Base-by-base conservation (phyloP, 2,329 filamentous ascomycete genomes). In the Mycosphaerella sp. region DNA sequence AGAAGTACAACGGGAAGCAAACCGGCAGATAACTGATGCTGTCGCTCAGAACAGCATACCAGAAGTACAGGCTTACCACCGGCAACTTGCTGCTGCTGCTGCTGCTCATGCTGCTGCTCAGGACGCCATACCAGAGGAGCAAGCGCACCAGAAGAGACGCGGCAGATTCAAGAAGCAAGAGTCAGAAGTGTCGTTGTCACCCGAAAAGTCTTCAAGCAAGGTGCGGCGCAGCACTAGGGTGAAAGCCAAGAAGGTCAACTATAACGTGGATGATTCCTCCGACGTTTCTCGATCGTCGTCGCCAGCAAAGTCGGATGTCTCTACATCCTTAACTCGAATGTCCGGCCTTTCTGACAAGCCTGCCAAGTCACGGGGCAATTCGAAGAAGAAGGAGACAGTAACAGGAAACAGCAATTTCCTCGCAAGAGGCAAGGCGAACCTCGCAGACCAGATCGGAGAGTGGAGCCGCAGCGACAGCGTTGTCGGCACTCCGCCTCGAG, bases 181-280 rank as follows among this genome's bases (percentile, higher is more conserved):
- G 17, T 26, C 47, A 11, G 49, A 57, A 34, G 29, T 31, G 14
- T 31, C 42, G 6, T 34, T 17, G 17, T 47, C 51, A 9, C 51
- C 51, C 10, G 43, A 31, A 34, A 47, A 54, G 36, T 46, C 54
- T 4, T 36, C 42, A 11, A 36, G 44, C 23, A 38, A 48, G 39
- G 51, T 59, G 5, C 57, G 59, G 5, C 51, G 60, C 2, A 62
- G 60, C 43, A 47, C 56, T 10, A 54, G 60, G 11, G 54, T 51
- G 3, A 54, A 48, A 10, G 52, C 44, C 34, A 62, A 59, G 43
- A 47, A 56, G 45, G 39, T 62, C 38, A 58, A 57, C 42, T 62
- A 62, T 38, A 51, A 48, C 3, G 60, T 61, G 45, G 51, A 51
- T 11, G 14, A 45, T 26, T 21, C 45, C 23, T 51, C 48, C 7